Percentiles rank a stretch among this genome's conserved stretches.
Evolutionary conservation across 1,284 basidiomycete species (phyloP).

Genomic region (Trichosporon inkin): DNA sequence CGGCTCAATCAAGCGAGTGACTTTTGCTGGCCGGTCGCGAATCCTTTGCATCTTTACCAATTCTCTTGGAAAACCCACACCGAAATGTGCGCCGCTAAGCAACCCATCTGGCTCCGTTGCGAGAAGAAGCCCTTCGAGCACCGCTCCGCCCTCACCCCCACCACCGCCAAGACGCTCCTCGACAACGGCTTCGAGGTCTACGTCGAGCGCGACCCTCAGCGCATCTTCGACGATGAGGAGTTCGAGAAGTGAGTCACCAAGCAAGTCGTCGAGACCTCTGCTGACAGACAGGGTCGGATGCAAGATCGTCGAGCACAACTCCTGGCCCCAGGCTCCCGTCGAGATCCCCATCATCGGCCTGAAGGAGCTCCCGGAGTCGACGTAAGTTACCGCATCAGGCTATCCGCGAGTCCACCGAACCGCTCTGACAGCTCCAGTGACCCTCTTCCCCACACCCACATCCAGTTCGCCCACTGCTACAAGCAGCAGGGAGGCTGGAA

Average conservation of each 20-base stretch:
- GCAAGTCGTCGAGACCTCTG: background rate
- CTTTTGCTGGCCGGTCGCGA: background rate
- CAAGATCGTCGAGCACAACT: slow-evolving; percentile 80
- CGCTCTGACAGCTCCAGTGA: slow-evolving; percentile 47
- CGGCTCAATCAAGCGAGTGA: background rate
- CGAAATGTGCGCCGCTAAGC: slow-evolving; percentile 41
- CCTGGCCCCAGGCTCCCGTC: slow-evolving; percentile 73
- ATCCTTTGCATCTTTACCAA: background rate
- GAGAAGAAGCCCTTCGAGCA: slow-evolving; percentile 93
- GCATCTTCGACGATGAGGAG: slow-evolving; percentile 93
- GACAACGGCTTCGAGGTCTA: slow-evolving; percentile 86
- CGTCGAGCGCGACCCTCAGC: slow-evolving; percentile 89
- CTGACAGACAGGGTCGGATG: slow-evolving; percentile 68
- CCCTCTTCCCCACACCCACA: slow-evolving; percentile 87
- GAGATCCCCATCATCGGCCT: slow-evolving; percentile 85
- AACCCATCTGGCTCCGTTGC: slow-evolving; percentile 78
- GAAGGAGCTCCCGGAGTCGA: slow-evolving; percentile 86
- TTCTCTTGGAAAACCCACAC: slow-evolving; percentile 24
- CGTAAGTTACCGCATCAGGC: slow-evolving; percentile 37
- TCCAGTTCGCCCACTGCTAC: slow-evolving; percentile 99
- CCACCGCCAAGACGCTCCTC: slow-evolving; percentile 84
- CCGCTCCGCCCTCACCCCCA: slow-evolving; percentile 88
- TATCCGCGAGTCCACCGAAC: background rate
- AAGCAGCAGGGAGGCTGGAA: slow-evolving; percentile 95
- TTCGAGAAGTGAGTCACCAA: slow-evolving; percentile 72